Conservation (phyloP, 1,284 basidiomycete genomes). For the Anthracocystis panici-leucophaei region DNA sequence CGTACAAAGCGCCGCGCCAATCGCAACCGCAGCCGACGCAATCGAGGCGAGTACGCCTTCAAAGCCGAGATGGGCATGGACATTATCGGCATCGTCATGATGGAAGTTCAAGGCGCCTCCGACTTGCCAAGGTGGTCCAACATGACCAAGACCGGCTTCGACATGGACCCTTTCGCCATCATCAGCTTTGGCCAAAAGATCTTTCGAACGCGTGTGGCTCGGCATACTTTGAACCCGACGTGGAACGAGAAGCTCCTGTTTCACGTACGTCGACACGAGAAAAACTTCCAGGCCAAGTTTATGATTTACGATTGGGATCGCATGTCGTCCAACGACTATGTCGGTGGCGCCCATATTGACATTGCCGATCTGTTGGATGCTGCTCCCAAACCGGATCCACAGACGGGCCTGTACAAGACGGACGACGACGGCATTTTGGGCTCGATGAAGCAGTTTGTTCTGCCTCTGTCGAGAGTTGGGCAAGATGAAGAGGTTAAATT, state of each 20-base stretch:
- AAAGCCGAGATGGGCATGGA: constrained; percentile 76
- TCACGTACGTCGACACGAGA: constrained; percentile 90
- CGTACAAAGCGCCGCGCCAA: constrained; percentile 7
- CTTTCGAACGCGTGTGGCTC: constrained; percentile 81
- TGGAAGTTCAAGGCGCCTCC: constrained; percentile 78
- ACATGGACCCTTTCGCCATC: constrained; percentile 98
- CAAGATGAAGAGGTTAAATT: constrained; percentile 59
- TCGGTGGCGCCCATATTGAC: constrained; percentile 53
- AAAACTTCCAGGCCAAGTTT: constrained; percentile 69
- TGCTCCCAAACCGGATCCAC: constrained; percentile 55
- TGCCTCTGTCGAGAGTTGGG: constrained; percentile 51
- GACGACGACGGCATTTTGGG: constrained; percentile 41
- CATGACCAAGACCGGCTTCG: constrained; percentile 77
- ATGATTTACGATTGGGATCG: constrained; percentile 68
- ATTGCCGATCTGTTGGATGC: constrained; percentile 56
- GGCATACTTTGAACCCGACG: constrained; percentile 78
- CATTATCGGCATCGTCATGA: constrained; percentile 91
- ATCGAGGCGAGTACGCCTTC: constrained; percentile 71
- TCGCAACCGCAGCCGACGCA: constrained; percentile 71
- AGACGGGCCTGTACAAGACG: constrained; percentile 55
- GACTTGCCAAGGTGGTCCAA: constrained; percentile 90
- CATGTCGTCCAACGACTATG: constrained; percentile 65
- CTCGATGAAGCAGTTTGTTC: constrained; percentile 46
- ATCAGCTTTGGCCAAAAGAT: constrained; percentile 97
- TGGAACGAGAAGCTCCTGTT: constrained; percentile 98